Base-by-base conservation (phyloP, 2,329 filamentous ascomycete species). In the Hyphodiscus sp. region DNA sequence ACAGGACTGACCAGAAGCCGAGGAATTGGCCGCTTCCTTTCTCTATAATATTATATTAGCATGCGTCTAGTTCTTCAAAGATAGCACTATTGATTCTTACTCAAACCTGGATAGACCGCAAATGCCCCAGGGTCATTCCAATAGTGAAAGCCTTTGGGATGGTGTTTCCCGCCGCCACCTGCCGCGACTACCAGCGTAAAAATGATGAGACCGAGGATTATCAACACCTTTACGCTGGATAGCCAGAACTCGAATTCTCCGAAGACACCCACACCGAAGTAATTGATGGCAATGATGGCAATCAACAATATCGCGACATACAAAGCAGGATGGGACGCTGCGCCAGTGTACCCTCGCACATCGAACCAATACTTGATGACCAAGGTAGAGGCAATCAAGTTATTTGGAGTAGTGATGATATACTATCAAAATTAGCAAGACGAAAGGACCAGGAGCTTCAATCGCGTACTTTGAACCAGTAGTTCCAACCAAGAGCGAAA, bases 321-420 rank as follows among this genome's bases (percentile, higher is more conserved):
- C 15, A 91, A 87, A 51, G 88, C 89, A 0, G 89, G 85, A 65
- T 92, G 92, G 57, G 92, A 76, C 20, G 42, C 49, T 16, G 50
- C 30, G 6, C 44, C 50, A 13, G 41, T 19, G 18, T 51, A 46
- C 42, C 23, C 43, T 69, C 74, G 54, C 0, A 87, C 78, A 26
- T 75, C 68, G 8, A 87, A 72, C 89, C 90, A 95, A 64, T 83
- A 91, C 61, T 87, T 83, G 53, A 95, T 86, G 52, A 92, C 86
- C 33, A 95, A 71, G 5, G 87, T 82, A 16, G 80, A 82, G 42
- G 89, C 89, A 1, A 88, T 94, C 33, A 95, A 73, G 68, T 95
- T 88, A 67, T 94, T 94, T 1, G 89, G 89, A 1, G 87, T 90
- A 50, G 87, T 80, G 63, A 95, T 91, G 67, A 94, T 88, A 69